A percentile compares a stretch with the other conserved stretches of the same genome.
phyloP scores from a whole-genome alignment of 306 rosid species.

The Argentina anserina region DNA sequence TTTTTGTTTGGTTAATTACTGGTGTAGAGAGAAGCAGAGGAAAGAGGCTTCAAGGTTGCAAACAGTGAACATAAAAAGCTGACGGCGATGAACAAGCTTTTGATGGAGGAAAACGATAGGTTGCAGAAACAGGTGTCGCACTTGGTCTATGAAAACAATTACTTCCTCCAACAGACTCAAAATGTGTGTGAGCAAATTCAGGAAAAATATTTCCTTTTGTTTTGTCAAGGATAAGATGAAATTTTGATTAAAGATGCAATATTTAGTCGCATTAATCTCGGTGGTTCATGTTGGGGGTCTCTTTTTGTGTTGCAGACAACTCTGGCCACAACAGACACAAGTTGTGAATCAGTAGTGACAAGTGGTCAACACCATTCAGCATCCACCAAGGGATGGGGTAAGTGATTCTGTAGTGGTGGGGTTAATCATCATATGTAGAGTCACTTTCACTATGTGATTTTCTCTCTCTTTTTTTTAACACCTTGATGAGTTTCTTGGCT shows the following conservation, averaged over 20 bases:
- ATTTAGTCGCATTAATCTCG: constrained; percentile 2
- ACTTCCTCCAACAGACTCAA: constrained; percentile 89
- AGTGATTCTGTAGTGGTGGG: no score
- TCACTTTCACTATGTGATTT: constrained; percentile 3
- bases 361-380: constrained; percentile 90
- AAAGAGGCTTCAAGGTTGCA: constrained; percentile 93
- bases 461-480: constrained; percentile 4
- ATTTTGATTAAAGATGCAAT: not conserved
- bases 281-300: not conserved
- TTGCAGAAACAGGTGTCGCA: no score
- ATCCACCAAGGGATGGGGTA: constrained; percentile 99
- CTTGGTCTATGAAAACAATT: constrained; percentile 82
- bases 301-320: constrained; percentile 44
- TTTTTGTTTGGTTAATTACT: constrained; percentile 18
- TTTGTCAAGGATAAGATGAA: not conserved
- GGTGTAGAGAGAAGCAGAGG: constrained; percentile 98
- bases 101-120: constrained; percentile 99
- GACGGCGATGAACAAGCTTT: constrained; percentile 88
- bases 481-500: not conserved
- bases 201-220: not conserved
- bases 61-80: constrained; percentile 87
- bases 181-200: constrained; percentile 41
- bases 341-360: constrained; percentile 96
- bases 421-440: not conserved
- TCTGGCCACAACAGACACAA: constrained; percentile 87